A percentile compares a stretch with the other conserved stretches of the same genome.
phyloP scores from a whole-genome alignment of 768 basidiomycete species.

The Scleroderma bovista region DNA sequence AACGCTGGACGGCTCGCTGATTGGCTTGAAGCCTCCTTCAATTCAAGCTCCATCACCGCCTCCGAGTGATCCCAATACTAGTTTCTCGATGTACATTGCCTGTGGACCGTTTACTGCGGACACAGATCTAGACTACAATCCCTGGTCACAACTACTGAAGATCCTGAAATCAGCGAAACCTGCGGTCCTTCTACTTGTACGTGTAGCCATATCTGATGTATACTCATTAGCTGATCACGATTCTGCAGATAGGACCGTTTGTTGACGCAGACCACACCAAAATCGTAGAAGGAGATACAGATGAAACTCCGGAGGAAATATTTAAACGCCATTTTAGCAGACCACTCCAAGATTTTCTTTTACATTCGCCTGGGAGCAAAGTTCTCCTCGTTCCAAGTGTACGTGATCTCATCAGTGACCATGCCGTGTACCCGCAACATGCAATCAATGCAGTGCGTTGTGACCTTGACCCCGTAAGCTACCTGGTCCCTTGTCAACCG shows the following conservation, averaged over 20 bases:
- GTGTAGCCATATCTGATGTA: conserved; percentile 8
- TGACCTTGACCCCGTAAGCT: conserved; percentile 46
- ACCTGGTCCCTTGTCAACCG: neutral
- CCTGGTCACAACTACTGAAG: conserved; percentile 60
- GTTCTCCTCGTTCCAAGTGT: conserved; percentile 80
- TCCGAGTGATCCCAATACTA: conserved; percentile 27
- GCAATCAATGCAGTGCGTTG: conserved; percentile 43
- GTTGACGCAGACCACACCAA: conserved; percentile 71
- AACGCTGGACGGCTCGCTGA: neutral
- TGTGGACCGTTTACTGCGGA: conserved; percentile 87
- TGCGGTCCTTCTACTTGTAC: conserved; percentile 71
- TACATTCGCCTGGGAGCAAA: conserved; percentile 58
- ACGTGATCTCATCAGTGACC: conserved; percentile 72
- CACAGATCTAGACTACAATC: conserved; percentile 66
- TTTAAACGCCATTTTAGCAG: conserved; percentile 63
- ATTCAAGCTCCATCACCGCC: conserved; percentile 42
- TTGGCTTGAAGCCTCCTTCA: conserved; percentile 53
- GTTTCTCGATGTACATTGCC: conserved; percentile 65
- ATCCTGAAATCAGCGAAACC: conserved; percentile 63
- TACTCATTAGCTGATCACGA: conserved; percentile 1
- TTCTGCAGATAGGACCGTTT: conserved; percentile 81
- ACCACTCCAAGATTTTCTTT: conserved; percentile 52
- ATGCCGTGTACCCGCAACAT: conserved; percentile 82
- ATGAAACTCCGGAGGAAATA: conserved; percentile 55
- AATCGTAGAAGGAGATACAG: conserved; percentile 70